phyloP scores from a whole-genome alignment of 2,329 filamentous ascomycete genomes.

The Claviceps sp. region DNA sequence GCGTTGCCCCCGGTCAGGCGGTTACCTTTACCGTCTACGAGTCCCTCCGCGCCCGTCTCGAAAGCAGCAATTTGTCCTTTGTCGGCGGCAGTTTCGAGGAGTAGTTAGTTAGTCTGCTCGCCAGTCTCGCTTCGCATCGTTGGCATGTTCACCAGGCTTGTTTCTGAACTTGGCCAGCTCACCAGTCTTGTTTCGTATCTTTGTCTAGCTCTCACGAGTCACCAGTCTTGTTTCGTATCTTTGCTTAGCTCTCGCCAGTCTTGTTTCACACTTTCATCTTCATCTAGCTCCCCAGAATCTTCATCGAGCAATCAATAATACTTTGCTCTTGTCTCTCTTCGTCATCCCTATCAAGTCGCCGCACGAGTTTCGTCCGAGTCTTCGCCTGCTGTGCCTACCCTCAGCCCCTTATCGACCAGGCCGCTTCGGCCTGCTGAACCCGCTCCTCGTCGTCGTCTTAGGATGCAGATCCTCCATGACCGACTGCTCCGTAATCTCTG shows the following conservation, averaged over 20 bases:
- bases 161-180: not conserved
- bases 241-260: not conserved
- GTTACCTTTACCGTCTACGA: constrained; percentile 69
- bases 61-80: constrained; percentile 48
- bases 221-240: not conserved
- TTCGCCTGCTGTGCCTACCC: not conserved
- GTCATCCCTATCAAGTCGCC: not conserved
- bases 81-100: constrained; percentile 56
- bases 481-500: constrained; percentile 54
- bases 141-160: not conserved
- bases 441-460: constrained; percentile 49
- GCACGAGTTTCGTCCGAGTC: not conserved
- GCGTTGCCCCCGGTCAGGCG: constrained; percentile 88
- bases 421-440: constrained; percentile 66
- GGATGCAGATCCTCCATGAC: constrained; percentile 57
- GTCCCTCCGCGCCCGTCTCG: constrained; percentile 58
- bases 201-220: not conserved
- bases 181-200: not conserved
- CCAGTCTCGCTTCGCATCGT: not conserved
- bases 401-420: constrained; percentile 46
- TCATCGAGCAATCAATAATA: no score
- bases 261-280: not conserved
- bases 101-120: constrained; percentile 19
- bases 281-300: no score
- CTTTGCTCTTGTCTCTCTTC: not conserved